Evolutionary conservation across 2,329 filamentous ascomycete species (phyloP), one percentile per base, ranked within the genome.

Genomic region (Diaporthe destruens): DNA sequence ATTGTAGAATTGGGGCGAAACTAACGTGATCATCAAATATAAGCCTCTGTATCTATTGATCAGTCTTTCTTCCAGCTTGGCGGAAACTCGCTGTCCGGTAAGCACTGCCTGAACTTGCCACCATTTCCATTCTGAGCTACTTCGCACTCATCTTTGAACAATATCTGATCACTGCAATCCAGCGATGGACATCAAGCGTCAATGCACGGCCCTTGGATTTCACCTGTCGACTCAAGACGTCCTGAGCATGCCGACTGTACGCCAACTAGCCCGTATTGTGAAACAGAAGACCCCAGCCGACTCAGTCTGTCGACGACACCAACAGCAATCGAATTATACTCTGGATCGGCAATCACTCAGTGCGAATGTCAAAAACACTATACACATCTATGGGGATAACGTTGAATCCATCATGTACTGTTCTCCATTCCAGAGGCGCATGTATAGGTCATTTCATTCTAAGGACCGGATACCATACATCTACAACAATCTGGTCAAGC

Each of bases 1-100:
- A n/a, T n/a, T n/a, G n/a, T n/a, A n/a, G n/a, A n/a, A n/a, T n/a
- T n/a, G n/a, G n/a, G n/a, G n/a, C n/a, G n/a, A n/a, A 4, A 51
- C 20, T 7, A 5, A 51, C 20, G 16, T 51, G n/a, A n/a, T 11
- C 1, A 5, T 23, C 2, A 9, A 20, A 23, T 51, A 11, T n/a
- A 23, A 51, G 47, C 47, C 18, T 51, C 47, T 23, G 5, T 51
- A n/a, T 51, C 47, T 51, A n/a, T 51, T 3, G 85, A 89, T 16
- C 86, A 90, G 76, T 89, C 86, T 79, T 91, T 91, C 79, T 91
- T 91, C 83, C 83, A 85, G 6, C 83, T 90, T 0, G 89, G 89
- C 0, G 89, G 89, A 34, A 88, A 90, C 79, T 90, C 89, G 0
- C 87, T 91, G 29, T 80, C 84, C 1, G 47, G 47, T 51, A 51